These are phyloP conservation scores for Phascolomyces articulosus DNA, from an alignment of 371 early-diverging fungal genomes.

Conservation along the genomic window DNA sequence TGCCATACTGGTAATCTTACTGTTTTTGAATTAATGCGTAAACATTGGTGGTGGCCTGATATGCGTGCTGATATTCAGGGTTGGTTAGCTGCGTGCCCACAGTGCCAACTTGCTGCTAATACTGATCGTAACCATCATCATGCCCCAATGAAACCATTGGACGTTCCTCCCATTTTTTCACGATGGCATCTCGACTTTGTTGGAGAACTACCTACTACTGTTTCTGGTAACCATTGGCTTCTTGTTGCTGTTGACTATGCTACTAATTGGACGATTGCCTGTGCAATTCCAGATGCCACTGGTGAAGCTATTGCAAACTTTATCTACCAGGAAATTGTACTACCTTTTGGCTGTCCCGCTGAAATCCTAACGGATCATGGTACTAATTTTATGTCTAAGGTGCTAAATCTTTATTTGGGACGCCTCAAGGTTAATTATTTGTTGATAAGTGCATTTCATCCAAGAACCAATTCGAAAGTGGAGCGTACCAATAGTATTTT, in stretches of 20 bases:
- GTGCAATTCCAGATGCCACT: slow-evolving; percentile 34
- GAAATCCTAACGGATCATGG: slow-evolving; percentile 30
- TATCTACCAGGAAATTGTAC: slow-evolving; percentile 33
- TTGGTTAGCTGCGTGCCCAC: slow-evolving; percentile 20
- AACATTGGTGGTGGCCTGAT: slow-evolving; percentile 34
- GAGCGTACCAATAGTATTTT: slow-evolving; percentile 21
- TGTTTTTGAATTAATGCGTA: slow-evolving; percentile 17
- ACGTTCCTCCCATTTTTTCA: slow-evolving; percentile 9
- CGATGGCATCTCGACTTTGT: slow-evolving; percentile 36
- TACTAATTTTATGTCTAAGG: slow-evolving; percentile 20
- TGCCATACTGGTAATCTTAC: slow-evolving; percentile 23
- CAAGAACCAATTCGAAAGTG: slow-evolving; percentile 26
- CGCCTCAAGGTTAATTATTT: slow-evolving; percentile 15
- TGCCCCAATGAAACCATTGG: slow-evolving; percentile 16
- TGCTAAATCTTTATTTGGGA: not conserved
- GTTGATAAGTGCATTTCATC: slow-evolving; percentile 25
- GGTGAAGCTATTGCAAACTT: slow-evolving; percentile 20
- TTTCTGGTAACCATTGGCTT: slow-evolving; percentile 22
- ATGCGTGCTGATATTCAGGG: slow-evolving; percentile 13
- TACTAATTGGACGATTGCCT: slow-evolving; percentile 44
- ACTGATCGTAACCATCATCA: slow-evolving; percentile 2
- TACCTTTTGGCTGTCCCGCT: slow-evolving; percentile 31
- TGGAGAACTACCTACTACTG: slow-evolving; percentile 25
- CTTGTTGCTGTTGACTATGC: slow-evolving; percentile 41
- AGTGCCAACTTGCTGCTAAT: slow-evolving; percentile 24